Percentiles rank a stretch among this genome's conserved stretches.
Evolutionary conservation across 768 basidiomycete species (phyloP).

Genomic region (Rhodosporidiobolus odoratus): DNA sequence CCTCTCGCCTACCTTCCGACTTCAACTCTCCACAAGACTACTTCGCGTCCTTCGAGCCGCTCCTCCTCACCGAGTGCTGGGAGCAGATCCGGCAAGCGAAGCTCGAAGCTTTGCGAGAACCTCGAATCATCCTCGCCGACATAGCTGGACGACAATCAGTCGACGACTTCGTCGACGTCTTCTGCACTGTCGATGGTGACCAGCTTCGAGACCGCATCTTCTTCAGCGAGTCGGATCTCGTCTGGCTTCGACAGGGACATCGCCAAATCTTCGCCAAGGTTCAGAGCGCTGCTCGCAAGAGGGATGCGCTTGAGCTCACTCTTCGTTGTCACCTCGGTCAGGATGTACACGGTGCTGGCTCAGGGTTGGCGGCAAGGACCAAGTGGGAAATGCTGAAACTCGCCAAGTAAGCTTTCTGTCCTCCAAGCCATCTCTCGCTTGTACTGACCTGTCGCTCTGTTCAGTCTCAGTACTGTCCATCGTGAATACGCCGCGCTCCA

Average conservation of each 20-base stretch:
- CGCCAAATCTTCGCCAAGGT: constrained; percentile 66
- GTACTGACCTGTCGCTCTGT: constrained; percentile 13
- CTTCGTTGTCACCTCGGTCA: constrained; percentile 55
- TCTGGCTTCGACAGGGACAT: constrained; percentile 63
- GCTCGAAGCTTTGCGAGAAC: constrained; percentile 56
- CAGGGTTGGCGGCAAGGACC: constrained; percentile 61
- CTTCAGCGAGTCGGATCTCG: constrained; percentile 74
- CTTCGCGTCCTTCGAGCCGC: constrained; percentile 69
- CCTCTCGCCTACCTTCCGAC: constrained; percentile 41
- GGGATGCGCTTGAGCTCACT: constrained; percentile 55
- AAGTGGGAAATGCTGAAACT: constrained; percentile 73
- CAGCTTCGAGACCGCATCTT: constrained; percentile 65
- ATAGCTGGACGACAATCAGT: constrained; percentile 65
- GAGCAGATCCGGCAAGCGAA: constrained; percentile 74
- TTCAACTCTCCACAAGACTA: constrained; percentile 64
- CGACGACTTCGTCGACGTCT: constrained; percentile 78
- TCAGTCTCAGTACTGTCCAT: constrained; percentile 79
- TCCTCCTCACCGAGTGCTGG: constrained; percentile 86
- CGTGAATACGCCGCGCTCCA: constrained; percentile 86
- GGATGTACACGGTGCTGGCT: constrained; percentile 50
- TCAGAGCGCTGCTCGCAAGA: constrained; percentile 50
- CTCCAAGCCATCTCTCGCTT: constrained; percentile 19
- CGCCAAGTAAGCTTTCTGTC: constrained; percentile 59
- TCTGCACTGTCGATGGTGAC: constrained; percentile 57
- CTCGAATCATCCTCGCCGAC: constrained; percentile 49